These are phyloP conservation scores for Stephania cephalantha DNA, from an alignment of 164 flowering plant genomes.

Conservation along the genomic window DNA sequence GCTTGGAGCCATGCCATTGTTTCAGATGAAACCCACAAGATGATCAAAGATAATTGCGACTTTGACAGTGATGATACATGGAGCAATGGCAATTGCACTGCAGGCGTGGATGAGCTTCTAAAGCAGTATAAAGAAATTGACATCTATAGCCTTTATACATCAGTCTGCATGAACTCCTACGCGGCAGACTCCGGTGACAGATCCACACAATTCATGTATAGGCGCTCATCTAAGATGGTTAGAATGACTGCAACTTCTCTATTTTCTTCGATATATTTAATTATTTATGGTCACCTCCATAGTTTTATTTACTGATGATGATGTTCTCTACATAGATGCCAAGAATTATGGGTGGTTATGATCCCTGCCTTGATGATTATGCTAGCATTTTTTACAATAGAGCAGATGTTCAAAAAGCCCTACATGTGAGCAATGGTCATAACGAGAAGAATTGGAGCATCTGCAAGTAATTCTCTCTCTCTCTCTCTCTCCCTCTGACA, in stretches of 20 bases:
- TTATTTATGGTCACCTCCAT: background rate
- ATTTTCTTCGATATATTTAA: background rate
- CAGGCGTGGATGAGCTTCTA: constrained; percentile 55
- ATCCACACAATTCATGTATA: constrained; percentile 25
- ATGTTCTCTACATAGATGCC: constrained; percentile 49
- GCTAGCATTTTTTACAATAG: constrained; percentile 69
- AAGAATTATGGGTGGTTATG: constrained; percentile 80
- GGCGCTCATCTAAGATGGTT: constrained; percentile 53
- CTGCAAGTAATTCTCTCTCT: constrained; percentile 65
- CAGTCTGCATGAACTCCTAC: constrained; percentile 41
- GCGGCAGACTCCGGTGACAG: constrained; percentile 23
- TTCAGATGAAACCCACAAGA: constrained; percentile 79
- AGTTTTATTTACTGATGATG: background rate
- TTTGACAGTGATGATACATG: constrained; percentile 62
- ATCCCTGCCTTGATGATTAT: constrained; percentile 82
- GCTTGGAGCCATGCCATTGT: constrained; percentile 98
- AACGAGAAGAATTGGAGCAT: constrained; percentile 70
- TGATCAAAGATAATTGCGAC: constrained; percentile 49
- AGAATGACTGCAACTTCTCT: constrained; percentile 1
- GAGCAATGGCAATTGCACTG: constrained; percentile 44
- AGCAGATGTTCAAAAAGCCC: constrained; percentile 80
- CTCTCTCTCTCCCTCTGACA: background rate
- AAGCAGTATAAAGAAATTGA: constrained; percentile 72
- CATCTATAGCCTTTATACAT: constrained; percentile 81
- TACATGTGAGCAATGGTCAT: constrained; percentile 72